Evolutionary conservation across 495 filamentous ascomycete species (phyloP).

Genomic region (Hypoxylon perforatum): DNA sequence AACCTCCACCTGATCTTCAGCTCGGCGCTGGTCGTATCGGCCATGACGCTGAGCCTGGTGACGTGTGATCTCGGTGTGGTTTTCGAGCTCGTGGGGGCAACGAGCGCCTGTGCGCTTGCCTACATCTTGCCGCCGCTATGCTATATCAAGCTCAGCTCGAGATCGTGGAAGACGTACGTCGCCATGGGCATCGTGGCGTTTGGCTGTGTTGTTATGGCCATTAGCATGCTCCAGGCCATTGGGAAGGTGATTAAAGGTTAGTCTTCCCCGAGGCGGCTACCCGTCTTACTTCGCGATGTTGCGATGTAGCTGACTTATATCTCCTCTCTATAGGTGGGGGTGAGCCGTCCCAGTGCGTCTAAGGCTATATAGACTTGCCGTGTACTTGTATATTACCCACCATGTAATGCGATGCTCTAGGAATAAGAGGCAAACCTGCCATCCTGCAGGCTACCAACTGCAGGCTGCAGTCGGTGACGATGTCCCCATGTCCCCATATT

Average conservation of each 20-base stretch:
- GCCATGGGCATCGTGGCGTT: conserved; percentile 77
- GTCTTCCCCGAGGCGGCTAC: conserved; percentile 32
- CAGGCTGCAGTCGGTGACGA: conserved; percentile 14
- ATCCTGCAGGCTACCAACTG: conserved; percentile 21
- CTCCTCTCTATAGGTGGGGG: conserved; percentile 37
- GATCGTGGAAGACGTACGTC: conserved; percentile 78
- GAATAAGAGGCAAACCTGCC: conserved; percentile 12
- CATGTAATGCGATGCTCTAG: conserved; percentile 29
- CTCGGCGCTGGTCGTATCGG: conserved; percentile 78
- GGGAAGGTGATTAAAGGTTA: conserved; percentile 68
- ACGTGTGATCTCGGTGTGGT: conserved; percentile 94
- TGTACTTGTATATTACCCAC: conserved; percentile 40
- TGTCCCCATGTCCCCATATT: conserved; percentile 13
- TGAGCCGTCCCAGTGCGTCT: conserved; percentile 47
- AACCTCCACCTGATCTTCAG: conserved; percentile 88
- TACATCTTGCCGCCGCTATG: conserved; percentile 96
- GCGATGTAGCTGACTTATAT: conserved; percentile 35
- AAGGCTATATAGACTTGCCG: conserved; percentile 18
- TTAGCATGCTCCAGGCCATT: conserved; percentile 80
- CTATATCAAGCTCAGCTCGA: conserved; percentile 88
- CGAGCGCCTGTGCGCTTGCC: conserved; percentile 89
- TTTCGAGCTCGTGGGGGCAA: conserved; percentile 95
- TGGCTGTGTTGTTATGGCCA: conserved; percentile 83
- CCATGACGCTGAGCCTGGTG: conserved; percentile 79
- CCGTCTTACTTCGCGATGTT: conserved; percentile 17